Evolutionary conservation across 2,329 filamentous ascomycete genomes (phyloP).

Genomic region (Curvularia eragrostidis): DNA sequence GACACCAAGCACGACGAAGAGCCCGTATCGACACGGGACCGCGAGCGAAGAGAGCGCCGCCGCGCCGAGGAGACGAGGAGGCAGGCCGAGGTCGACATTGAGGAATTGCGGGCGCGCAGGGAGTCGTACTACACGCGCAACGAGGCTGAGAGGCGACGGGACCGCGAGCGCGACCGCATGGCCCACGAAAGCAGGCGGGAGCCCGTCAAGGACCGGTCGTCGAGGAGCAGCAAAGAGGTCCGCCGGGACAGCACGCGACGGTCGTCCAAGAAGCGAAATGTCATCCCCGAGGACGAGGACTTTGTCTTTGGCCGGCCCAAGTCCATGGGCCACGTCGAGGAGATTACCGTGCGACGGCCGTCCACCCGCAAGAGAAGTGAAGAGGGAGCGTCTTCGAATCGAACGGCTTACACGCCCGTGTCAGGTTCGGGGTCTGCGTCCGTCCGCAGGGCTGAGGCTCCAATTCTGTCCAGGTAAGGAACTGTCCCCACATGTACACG

Average conservation of each 20-base stretch:
- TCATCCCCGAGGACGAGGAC: conserved; percentile 38
- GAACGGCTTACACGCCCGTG: conserved; percentile 41
- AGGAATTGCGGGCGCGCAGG: conserved; percentile 49
- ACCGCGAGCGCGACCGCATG: conserved; percentile 39
- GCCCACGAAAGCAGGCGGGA: conserved; percentile 37
- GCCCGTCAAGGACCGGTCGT: conserved; percentile 36
- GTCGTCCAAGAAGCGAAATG: conserved; percentile 35
- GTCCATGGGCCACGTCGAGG: conserved; percentile 38
- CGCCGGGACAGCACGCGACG: conserved; percentile 36
- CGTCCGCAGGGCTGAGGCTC: conserved; percentile 37
- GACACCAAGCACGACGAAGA: conserved; percentile 38
- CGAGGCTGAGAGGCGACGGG: conserved; percentile 39
- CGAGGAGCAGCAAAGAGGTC: conserved; percentile 40
- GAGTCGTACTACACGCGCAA: conserved; percentile 49
- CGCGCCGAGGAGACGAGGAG: conserved; percentile 39
- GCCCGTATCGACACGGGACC: conserved; percentile 38
- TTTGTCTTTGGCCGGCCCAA: conserved; percentile 43
- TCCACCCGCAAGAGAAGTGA: conserved; percentile 41
- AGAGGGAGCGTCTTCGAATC: conserved; percentile 44
- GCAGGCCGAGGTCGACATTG: conserved; percentile 47
- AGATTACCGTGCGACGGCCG: conserved; percentile 37
- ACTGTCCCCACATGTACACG: conserved; percentile 15
- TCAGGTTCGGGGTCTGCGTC: conserved; percentile 44
- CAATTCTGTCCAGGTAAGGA: conserved; percentile 40
- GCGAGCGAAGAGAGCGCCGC: conserved; percentile 44